Evolutionary conservation across 164 flowering plant species (phyloP), one percentile per base, ranked within the genome.

Genomic region (Chimonanthus salicifolius): DNA sequence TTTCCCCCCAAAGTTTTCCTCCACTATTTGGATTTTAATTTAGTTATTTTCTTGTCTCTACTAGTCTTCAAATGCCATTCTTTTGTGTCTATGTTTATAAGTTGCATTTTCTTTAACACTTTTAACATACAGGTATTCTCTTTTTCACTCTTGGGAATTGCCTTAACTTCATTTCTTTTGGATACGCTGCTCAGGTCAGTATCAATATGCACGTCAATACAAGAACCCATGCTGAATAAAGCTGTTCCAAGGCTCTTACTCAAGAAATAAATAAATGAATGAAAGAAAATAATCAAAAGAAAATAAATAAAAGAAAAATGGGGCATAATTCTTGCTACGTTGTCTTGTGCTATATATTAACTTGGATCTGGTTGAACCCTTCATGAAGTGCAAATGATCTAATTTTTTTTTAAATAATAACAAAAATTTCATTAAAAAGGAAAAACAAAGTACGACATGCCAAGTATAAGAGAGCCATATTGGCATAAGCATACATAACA

Each of bases 161-260:
- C 78, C 90, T 95, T 54, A 95, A 95, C 80, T 95, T 95, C 82
- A 83, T 95, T 79, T 95, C 99, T 16, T 95, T 95, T 75, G 99
- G 96, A 70, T 93, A 95, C 90, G 99, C 99, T 84, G 99, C 99
- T 75, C 99, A 93, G 99, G 99, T 95, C 16, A 80, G 89, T 79
- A 64, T 71, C 60, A 67, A 45, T 64, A 54, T 58, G 11, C 48
- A 33, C 11, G 18, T 54, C 44, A 4, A 33, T 16, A 47, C 15
- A 5, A 46, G 60, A 54, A 54, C 16, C 60, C 60, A 54, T 54
- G 11, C 11, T n/a, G 5, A 11, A 54, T 3, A 54, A 54, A 54
- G 60, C 16, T 54, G 33, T 33, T 33, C 33, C 33, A 33, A 33
- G 33, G 1, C 1, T 33, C 2, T 33, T 33, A 33, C 33, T 33